Base-by-base conservation (phyloP, 164 flowering plant species). In the Santalum album region DNA sequence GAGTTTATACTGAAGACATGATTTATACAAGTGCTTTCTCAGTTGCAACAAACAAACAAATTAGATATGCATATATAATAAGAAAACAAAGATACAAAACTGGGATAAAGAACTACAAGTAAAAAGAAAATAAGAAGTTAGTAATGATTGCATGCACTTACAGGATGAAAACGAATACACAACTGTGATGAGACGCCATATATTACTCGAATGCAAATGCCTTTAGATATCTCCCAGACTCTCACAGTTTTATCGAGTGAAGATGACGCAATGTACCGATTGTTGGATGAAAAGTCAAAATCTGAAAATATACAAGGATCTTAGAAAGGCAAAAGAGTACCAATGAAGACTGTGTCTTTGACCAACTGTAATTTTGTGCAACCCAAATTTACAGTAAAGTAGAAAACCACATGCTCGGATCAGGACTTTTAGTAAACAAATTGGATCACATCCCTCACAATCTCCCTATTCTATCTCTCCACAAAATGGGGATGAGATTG, bases 101-200 rank as follows among this genome's bases (percentile, higher is more conserved):
- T 42, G 4, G n/a, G 1, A 18, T 17, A 42, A 42, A 18, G 21
- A n/a, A 17, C 5, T 2, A 18, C 2, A 18, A 42, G 0, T 18
- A 17, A 4, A 17, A 42, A 16, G 26, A 1, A 1, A 45, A 49
- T n/a, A 27, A 49, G 49, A n/a, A 3, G 34, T n/a, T 29, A 49
- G 1, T 18, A 52, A 19, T 14, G 1, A 25, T 11, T 25, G 51
- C 20, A 6, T 23, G 42, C 29, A 81, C 98, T 78, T 76, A 92
- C 99, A 61, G 99, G 99, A 66, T 92, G 99, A 67, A 92, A 92
- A 46, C 97, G 91, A 43, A 92, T 87, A 72, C 96, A 92, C 59
- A 78, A 64, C 60, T 92, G 99, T 21, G 96, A 64, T 48, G 96
- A 79, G 46, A 85, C 82, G 59, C 97, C 97, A 74, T 92, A 92